Evolutionary conservation across 2,329 filamentous ascomycete species (phyloP).

Genomic region (Mollisiaceae sp.): DNA sequence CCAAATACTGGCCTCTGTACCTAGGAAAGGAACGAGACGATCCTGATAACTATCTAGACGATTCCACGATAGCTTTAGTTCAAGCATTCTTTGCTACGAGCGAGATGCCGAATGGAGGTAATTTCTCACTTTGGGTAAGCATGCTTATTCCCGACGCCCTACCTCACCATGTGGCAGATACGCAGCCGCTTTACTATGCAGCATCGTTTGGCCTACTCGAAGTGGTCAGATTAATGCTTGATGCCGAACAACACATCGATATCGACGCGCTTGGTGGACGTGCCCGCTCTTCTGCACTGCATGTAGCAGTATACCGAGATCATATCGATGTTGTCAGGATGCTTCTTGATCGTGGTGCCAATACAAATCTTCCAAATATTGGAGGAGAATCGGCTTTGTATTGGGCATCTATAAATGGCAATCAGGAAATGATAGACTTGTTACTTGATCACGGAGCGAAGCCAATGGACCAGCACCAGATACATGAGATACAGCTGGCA

Average conservation of each 20-base stretch:
- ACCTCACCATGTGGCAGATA: constrained; percentile 17
- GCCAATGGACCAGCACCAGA: neutral
- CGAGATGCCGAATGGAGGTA: constrained; percentile 26
- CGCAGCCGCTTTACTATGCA: constrained; percentile 34
- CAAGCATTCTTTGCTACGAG: constrained; percentile 31
- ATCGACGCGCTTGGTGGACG: constrained; percentile 33
- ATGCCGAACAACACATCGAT: constrained; percentile 24
- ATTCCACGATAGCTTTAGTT: constrained; percentile 21
- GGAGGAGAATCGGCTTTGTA: constrained; percentile 26
- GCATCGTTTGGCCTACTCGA: constrained; percentile 33
- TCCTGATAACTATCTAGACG: constrained; percentile 18
- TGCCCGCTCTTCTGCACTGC: constrained; percentile 29
- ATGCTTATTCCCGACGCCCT: constrained; percentile 26
- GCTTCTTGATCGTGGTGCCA: constrained; percentile 30
- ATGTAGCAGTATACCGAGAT: constrained; percentile 31
- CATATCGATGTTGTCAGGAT: constrained; percentile 30
- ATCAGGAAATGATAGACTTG: constrained; percentile 24
- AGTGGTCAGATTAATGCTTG: constrained; percentile 29
- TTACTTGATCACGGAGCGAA: constrained; percentile 30
- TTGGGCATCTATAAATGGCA: constrained; percentile 21
- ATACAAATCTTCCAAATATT: constrained; percentile 29
- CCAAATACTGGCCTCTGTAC: constrained; percentile 16
- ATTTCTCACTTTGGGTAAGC: constrained; percentile 32
- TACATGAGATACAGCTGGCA: neutral
- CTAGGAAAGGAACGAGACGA: constrained; percentile 4